phyloP scores from a whole-genome alignment of 1,284 basidiomycete species.

The Spongispora temasekensis region DNA sequence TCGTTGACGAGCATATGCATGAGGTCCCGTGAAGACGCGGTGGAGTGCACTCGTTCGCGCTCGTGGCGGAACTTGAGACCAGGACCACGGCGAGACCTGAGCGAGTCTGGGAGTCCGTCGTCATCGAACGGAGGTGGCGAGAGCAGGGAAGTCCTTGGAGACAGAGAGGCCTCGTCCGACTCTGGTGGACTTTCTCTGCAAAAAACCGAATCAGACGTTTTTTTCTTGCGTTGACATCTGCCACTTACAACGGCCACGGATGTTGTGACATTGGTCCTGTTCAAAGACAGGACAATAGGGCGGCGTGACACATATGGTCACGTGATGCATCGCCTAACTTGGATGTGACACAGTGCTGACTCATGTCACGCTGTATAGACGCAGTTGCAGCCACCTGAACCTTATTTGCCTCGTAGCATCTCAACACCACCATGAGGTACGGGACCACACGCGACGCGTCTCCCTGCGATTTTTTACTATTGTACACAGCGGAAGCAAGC shows the following conservation, averaged over 20 bases:
- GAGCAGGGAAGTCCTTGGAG: slow-evolving; percentile 31
- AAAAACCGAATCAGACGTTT: slow-evolving; percentile 3
- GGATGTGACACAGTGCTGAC: slow-evolving; percentile 6
- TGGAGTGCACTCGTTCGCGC: slow-evolving; percentile 36
- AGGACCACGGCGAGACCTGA: slow-evolving; percentile 27
- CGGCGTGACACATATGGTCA: slow-evolving; percentile 15
- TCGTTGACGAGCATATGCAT: slow-evolving; percentile 53
- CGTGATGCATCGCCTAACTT: slow-evolving; percentile 1
- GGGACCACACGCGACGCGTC: not conserved
- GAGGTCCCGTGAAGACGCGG: slow-evolving; percentile 44
- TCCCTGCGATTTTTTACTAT: slow-evolving; percentile 6
- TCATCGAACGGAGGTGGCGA: slow-evolving; percentile 23
- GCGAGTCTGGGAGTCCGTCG: not conserved
- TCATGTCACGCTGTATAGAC: slow-evolving; percentile 40
- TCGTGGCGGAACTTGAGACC: slow-evolving; percentile 32
- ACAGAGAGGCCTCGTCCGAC: slow-evolving; percentile 30
- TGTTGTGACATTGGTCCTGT: slow-evolving; percentile 29
- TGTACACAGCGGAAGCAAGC: slow-evolving; percentile 53
- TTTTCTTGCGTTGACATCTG: not conserved
- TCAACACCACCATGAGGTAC: slow-evolving; percentile 30
- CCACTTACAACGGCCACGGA: slow-evolving; percentile 29
- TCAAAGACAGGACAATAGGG: not conserved
- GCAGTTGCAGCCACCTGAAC: slow-evolving; percentile 34
- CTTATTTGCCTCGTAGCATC: slow-evolving; percentile 30
- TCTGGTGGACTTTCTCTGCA: slow-evolving; percentile 20